A percentile compares a stretch with the other conserved stretches of the same genome.
Conservation (phyloP, 768 basidiomycete genomes). For the Guyanaporus albipodus region DNA sequence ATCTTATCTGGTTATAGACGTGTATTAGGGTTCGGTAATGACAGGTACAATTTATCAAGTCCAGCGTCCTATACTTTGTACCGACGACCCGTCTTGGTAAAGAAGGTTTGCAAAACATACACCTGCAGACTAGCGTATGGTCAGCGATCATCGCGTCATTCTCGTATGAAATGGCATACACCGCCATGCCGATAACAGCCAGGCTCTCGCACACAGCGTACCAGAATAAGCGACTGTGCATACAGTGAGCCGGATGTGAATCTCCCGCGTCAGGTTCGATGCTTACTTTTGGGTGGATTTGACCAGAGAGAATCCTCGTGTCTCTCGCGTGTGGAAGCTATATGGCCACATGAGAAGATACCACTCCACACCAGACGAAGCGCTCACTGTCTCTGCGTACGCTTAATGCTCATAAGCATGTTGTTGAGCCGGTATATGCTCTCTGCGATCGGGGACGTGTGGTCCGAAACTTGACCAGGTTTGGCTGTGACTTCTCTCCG, state of each 20-base stretch:
- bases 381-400: slow-evolving; percentile 90
- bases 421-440: slow-evolving; percentile 89
- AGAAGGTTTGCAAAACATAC: slow-evolving; percentile 92
- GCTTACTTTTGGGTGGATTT: slow-evolving; percentile 82
- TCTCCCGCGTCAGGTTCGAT: not conserved
- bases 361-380: not conserved
- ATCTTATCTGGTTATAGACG: slow-evolving; percentile 12
- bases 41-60: slow-evolving; percentile 9
- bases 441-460: slow-evolving; percentile 92
- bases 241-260: not conserved
- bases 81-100: slow-evolving; percentile 86
- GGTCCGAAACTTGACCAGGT: slow-evolving; percentile 83
- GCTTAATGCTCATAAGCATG: slow-evolving; percentile 83
- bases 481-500: slow-evolving; percentile 85
- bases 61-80: slow-evolving; percentile 68
- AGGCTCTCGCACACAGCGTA: slow-evolving; percentile 80
- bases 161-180: slow-evolving; percentile 49
- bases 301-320: slow-evolving; percentile 89
- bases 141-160: slow-evolving; percentile 8
- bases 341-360: slow-evolving; percentile 29
- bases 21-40: not conserved
- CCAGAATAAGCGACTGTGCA: slow-evolving; percentile 82
- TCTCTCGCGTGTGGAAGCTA: slow-evolving; percentile 93
- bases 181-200: slow-evolving; percentile 79
- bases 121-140: slow-evolving; percentile 65